Percentiles rank a stretch among this genome's conserved stretches.
phyloP scores from a whole-genome alignment of 805 yeast species.

The Saturnispora halmiae region DNA sequence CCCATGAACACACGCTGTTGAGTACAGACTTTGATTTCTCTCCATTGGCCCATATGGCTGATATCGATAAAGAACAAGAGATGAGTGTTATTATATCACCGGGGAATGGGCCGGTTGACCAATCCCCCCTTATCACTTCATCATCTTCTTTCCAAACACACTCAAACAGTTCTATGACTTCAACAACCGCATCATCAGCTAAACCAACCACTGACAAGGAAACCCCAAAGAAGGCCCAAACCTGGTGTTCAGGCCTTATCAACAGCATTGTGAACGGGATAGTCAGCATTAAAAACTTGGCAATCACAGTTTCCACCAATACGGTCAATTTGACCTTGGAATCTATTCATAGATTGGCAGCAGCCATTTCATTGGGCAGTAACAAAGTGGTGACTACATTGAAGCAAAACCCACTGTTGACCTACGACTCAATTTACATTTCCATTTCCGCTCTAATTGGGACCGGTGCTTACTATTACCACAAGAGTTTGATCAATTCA shows the following conservation, averaged over 20 bases:
- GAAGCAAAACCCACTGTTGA: constrained; percentile 8
- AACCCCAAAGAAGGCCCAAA: not conserved
- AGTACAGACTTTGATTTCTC: not conserved
- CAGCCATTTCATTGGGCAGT: not conserved
- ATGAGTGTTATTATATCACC: no score
- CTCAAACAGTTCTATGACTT: no score
- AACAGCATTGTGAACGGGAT: not conserved
- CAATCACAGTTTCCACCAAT: not conserved
- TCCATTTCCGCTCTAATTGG: constrained; percentile 5
- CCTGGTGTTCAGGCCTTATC: no score
- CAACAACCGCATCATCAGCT: no score
- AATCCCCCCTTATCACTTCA: not conserved
- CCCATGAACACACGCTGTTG: not conserved
- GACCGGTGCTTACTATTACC: constrained; percentile 8
- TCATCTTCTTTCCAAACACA: not conserved
- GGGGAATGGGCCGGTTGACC: not conserved
- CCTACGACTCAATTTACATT: constrained; percentile 11
- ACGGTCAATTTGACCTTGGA: not conserved
- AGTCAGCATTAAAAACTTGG: not conserved
- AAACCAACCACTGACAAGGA: not conserved
- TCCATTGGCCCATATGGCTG: not conserved
- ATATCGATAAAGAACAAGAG: no score
- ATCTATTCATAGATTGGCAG: constrained; percentile 2
- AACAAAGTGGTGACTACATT: not conserved
- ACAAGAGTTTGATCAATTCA: constrained; percentile 5